Evolutionary conservation across 495 filamentous ascomycete genomes (phyloP), one percentile per base, ranked within the genome.

Genomic region (Hypoxylon trugodes): DNA sequence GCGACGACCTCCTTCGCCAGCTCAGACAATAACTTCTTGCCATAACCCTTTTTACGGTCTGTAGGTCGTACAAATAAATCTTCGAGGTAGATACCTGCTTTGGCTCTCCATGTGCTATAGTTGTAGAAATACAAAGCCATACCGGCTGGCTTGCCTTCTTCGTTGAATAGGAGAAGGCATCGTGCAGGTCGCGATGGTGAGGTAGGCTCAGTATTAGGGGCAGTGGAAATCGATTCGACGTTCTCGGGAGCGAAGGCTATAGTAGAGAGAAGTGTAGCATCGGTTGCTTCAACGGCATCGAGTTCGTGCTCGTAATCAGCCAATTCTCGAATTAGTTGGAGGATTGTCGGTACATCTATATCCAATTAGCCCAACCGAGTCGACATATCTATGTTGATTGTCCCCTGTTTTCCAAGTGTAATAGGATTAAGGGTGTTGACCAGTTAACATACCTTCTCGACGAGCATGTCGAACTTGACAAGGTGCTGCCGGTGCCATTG

Each of bases 81-180:
- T 72, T 98, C 95, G 9, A 98, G 88, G 69, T 95, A 97, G 65
- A 98, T 92, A 1, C 95, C 95, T 1, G 95, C 89, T 7, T 84
- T 83, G 3, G 88, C 86, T 32, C 88, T 86, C 95, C 95, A 98
- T 4, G 95, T 97, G 55, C 86, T 79, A 71, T 83, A 83, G 66
- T 82, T 85, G 67, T 84, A 83, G 51, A 83, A 86, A 62, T 85
- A 87, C 49, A 88, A 51, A 3, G 85, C 85, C 70, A 88, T 85
- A 7, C 85, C 85, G 0, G 73, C 82, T 0, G 79, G 66, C 19
- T 67, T 67, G 4, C 72, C 76, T 2, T 68, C 54, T 7, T 76
- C 77, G 28, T 74, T 75, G 49, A 73, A 71, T 25, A 85, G 69
- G 6, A 84, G 61, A 33, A 86, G 67, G 52, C 79, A 82, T 10